Evolutionary conservation across 2,329 filamentous ascomycete species (phyloP), one percentile per base, ranked within the genome.

Genomic region (Fusarium sp.): DNA sequence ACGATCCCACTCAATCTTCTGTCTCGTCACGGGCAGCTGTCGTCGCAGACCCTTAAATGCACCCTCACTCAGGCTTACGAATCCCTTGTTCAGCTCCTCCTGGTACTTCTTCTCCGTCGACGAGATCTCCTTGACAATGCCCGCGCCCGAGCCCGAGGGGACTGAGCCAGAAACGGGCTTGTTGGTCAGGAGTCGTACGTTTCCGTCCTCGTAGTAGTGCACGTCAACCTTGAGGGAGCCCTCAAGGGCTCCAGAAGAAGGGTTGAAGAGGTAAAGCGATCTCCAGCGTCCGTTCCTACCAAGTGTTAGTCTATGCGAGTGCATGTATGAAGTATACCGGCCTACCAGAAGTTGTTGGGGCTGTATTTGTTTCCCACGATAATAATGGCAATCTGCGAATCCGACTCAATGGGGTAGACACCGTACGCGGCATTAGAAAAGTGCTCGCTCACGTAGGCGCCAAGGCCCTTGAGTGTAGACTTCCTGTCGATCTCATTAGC

Each of bases 1-100:
- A 86, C 97, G 98, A 82, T 99, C 95, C 96, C 96, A 99, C 83
- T 99, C 96, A 74, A 99, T 95, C 88, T 98, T 98, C 86, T 99
- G 96, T 78, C 96, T 91, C 67, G 96, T 99, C 65, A 99, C 94
- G 1, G 96, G 96, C 79, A 99, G 84, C 83, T 98, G 96, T 82
- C 96, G 90, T 78, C 96, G 90, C 79, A 99, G 82, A 2, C 91
- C 90, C 88, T 98, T 99, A 84, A 99, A 99, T 1, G 94, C 94
- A 10, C 95, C 95, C 83, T 99, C 96, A 77, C 94, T 96, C 78
- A 99, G 85, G 71, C 87, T 92, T 13, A 90, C 91, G 80, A 99
- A 98, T 15, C 94, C 94, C 78, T 90, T 89, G 84, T 98, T 99
- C 73, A 99, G 84, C 78, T 98, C 94, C 80, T 98, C 95, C 83